Evolutionary conservation across 192 early-diverging fungal species (phyloP).

Genomic region (Umbelopsis vinacea): DNA sequence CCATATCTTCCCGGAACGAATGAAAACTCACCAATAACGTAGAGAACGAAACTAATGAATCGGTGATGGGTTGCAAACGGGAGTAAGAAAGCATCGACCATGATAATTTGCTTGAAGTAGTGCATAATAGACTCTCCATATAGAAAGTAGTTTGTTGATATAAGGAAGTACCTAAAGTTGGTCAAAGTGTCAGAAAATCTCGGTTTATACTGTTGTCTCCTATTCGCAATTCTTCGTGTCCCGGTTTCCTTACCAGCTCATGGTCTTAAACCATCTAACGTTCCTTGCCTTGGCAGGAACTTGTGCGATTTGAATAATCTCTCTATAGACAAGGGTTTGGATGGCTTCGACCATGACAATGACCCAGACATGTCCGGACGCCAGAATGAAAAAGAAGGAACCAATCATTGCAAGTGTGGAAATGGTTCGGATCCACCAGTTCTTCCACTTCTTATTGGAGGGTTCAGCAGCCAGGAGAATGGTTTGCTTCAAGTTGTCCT

Average conservation of each 20-base stretch:
- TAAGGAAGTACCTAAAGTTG: slow-evolving; percentile 77
- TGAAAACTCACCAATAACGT: slow-evolving; percentile 70
- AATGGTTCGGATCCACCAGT: slow-evolving; percentile 81
- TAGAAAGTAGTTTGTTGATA: slow-evolving; percentile 90
- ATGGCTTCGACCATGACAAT: slow-evolving; percentile 85
- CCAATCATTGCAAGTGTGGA: slow-evolving; percentile 92
- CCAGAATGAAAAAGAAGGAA: slow-evolving; percentile 75
- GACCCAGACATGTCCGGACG: slow-evolving; percentile 82
- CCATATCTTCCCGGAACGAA: neutral
- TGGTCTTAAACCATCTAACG: slow-evolving; percentile 88
- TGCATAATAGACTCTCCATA: slow-evolving; percentile 94
- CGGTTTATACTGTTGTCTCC: neutral
- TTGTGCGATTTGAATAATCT: slow-evolving; percentile 91
- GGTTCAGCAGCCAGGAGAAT: slow-evolving; percentile 52
- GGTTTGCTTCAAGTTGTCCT: slow-evolving; percentile 11
- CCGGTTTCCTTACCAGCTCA: slow-evolving; percentile 74
- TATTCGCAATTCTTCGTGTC: neutral
- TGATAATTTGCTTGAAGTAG: slow-evolving; percentile 81
- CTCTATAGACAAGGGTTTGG: slow-evolving; percentile 86
- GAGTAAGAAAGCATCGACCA: slow-evolving; percentile 83
- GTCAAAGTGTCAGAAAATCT: neutral
- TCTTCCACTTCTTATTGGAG: slow-evolving; percentile 68
- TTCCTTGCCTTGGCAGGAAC: slow-evolving; percentile 82
- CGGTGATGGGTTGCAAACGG: slow-evolving; percentile 91
- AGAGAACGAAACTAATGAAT: slow-evolving; percentile 92